Evolutionary conservation across 2,329 filamentous ascomycete genomes (phyloP), one percentile per base, ranked within the genome.

Genomic region (Xylariaceae sp.): DNA sequence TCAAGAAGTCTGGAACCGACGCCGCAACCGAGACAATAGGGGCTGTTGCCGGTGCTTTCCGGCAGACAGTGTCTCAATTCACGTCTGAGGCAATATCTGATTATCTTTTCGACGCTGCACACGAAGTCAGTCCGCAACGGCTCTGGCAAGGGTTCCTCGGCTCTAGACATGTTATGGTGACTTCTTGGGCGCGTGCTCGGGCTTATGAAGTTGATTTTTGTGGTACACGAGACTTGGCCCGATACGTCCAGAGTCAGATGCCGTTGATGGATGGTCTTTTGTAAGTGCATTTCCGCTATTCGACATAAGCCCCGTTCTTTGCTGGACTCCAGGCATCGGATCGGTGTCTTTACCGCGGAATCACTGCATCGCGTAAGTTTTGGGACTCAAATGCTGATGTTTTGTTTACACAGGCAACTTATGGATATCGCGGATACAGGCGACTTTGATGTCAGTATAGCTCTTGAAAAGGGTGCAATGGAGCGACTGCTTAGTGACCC

Each of bases 131-230:
- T 11, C 75, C 77, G 0, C 75, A 79, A 61, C 66, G 76, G 6
- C 54, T 79, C 14, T 79, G 76, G 77, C 71, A 75, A 53, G 71
- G 59, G 0, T 79, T 78, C 48, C 50, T 76, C 6, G 77, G 76
- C 0, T 51, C 57, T 0, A 61, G 66, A 18, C 75, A 78, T 60
- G 56, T 70, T 1, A 55, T 78, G 3, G 70, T 73, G 3, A 78
- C 75, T 5, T 73, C 70, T 0, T 79, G 76, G 76, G 66, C 69
- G 19, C 59, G 70, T 31, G 49, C 67, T 13, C 63, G 63, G 17
- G 59, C 70, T 9, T 71, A 74, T 16, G 69, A 75, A 36, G 68
- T 77, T 12, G 69, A 75, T 12, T 78, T 79, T 56, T 77, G 77
- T 55, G 61, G 5, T 48, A 54, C 2, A 45, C 47, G 50, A 10